Base-by-base conservation (phyloP, 1,284 basidiomycete species). In the Chondrostereum purpureum region DNA sequence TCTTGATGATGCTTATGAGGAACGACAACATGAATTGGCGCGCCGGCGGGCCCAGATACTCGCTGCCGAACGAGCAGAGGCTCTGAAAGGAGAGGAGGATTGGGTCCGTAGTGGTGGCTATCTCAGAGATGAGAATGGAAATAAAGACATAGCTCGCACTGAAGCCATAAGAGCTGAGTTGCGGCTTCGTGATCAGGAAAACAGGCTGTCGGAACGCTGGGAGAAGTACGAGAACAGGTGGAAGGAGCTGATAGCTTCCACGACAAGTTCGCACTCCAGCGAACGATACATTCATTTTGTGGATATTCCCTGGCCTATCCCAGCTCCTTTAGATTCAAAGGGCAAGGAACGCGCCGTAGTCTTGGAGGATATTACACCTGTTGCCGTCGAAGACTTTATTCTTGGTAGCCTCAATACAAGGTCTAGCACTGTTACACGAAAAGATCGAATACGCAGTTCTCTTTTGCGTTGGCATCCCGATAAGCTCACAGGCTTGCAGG, bases 381-480 rank as follows among this genome's bases (percentile, higher is more conserved):
- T 63, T 21, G 58, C 62, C 5, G 64, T 87, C 8, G 62, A 74
- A 16, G 63, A 64, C 1, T 88, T 87, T 55, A 52, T 88, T 40
- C 65, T 75, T 36, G 77, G 66, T 36, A 67, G 63, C n/a, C 61
- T 77, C 51, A 64, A 50, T 20, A 63, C 73, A 8, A 61, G 68
- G 34, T 58, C 58, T 8, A 69, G 65, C 36, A 67, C 53, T 1
- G 62, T 66, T 35, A 70, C 72, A 18, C 66, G 57, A 50, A 74
- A 70, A 58, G 79, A 81, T 41, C 66, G 75, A 18, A 64, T 85
- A 6, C 70, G 82, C 14, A 68, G 67, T 42, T 76, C 81, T 0
- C 62, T 88, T 22, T 61, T 85, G 42, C 68, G 77, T 3, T 88
- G 84, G 77, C 86, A 88, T 60, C 83, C 85, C 0, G 86, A 88